Conservation (phyloP, 768 basidiomycete species). For the Termitomyces heimii region DNA sequence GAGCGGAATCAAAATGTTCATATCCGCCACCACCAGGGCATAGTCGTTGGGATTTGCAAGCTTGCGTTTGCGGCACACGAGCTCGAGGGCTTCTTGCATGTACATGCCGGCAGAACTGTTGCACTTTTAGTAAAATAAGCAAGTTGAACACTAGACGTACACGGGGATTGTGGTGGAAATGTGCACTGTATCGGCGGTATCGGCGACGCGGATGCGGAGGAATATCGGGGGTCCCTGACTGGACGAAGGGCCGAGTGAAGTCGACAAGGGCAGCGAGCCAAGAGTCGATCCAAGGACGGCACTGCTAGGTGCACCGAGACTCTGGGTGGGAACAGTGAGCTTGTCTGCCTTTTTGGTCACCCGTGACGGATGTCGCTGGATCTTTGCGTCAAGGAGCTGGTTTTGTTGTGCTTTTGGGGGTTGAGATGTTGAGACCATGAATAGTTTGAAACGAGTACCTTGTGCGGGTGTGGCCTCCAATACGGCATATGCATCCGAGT, state of each 20-base stretch:
- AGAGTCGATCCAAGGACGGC: conserved; percentile 38
- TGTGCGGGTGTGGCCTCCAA: conserved; percentile 70
- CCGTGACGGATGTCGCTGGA: conserved; percentile 77
- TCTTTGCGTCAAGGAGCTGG: conserved; percentile 68
- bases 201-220: conserved; percentile 75
- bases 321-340: conserved; percentile 35
- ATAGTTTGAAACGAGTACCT: conserved; percentile 33
- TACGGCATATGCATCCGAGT: conserved; percentile 85
- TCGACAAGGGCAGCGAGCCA: conserved; percentile 49
- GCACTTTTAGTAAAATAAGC: no score
- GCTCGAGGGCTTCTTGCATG: conserved; percentile 91
- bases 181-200: conserved; percentile 77
- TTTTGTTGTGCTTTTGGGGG: conserved; percentile 59
- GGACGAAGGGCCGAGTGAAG: conserved; percentile 63
- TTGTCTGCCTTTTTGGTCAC: conserved; percentile 55
- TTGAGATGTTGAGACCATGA: conserved; percentile 11
- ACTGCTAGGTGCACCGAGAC: conserved; percentile 36
- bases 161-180: conserved; percentile 88
- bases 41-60: conserved; percentile 72
- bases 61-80: conserved; percentile 68
- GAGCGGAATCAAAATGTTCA: conserved; percentile 77
- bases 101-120: conserved; percentile 91
- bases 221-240: conserved; percentile 79
- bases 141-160: no score
- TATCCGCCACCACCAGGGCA: conserved; percentile 66